Percentiles rank a stretch among this genome's conserved stretches.
Conservation (phyloP, 2,329 filamentous ascomycete species). For the Fusarium sororula region DNA sequence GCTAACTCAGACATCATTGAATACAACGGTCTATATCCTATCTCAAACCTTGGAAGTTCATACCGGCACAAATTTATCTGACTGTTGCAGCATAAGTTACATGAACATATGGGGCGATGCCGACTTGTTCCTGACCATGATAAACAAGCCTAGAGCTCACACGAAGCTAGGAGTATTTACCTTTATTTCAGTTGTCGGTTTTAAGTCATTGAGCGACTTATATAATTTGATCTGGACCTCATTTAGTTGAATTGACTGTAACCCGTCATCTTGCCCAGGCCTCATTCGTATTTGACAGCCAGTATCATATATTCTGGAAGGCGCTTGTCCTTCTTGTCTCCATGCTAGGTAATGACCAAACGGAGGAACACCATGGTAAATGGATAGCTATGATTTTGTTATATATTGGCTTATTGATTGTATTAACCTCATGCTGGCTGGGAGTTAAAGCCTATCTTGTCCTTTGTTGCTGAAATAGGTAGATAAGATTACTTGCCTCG, state of each 20-base stretch:
- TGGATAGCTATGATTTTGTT: too few relatives aligned
- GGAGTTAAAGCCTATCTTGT: neutral
- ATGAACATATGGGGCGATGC: neutral
- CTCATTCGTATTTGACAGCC: too few relatives aligned
- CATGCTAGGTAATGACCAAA: accelerated
- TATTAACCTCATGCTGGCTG: neutral
- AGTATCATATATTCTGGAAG: too few relatives aligned
- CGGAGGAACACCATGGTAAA: accelerated
- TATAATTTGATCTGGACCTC: too few relatives aligned
- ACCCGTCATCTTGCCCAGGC: too few relatives aligned
- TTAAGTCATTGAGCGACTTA: neutral
- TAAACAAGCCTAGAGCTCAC: neutral
- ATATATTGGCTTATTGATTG: accelerated
- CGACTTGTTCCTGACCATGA: neutral
- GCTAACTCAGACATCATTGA: accelerated
- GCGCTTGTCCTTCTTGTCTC: accelerated
- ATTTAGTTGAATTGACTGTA: too few relatives aligned
- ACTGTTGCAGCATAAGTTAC: too few relatives aligned
- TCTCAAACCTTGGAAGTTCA: neutral
- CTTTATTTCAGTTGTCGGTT: accelerated
- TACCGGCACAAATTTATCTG: accelerated
- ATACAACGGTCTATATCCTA: too few relatives aligned
- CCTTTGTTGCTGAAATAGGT: too few relatives aligned
- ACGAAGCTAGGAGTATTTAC: neutral
- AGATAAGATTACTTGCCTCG: too few relatives aligned